Evolutionary conservation across 2,329 filamentous ascomycete species (phyloP).

Genomic region (Cyphellophora attinorum): DNA sequence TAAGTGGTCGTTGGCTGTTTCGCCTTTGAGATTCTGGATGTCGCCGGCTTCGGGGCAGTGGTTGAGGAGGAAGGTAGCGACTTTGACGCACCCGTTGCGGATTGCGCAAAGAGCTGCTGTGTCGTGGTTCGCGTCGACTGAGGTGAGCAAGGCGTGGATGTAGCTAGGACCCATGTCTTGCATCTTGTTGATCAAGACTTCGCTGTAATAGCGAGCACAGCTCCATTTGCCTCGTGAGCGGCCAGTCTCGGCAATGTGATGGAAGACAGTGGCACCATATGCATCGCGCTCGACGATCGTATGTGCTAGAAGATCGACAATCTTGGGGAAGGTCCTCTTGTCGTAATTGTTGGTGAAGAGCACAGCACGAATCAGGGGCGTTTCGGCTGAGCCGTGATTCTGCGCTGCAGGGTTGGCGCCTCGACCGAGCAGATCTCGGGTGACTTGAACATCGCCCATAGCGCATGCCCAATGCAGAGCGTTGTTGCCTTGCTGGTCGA

Average conservation of each 20-base stretch:
- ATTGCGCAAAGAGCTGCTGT: conserved; percentile 83
- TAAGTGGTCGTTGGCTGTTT: conserved; percentile 78
- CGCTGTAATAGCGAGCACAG: conserved; percentile 86
- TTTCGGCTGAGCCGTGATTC: conserved; percentile 70
- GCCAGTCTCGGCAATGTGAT: conserved; percentile 86
- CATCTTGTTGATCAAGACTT: conserved; percentile 80
- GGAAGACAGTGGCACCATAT: conserved; percentile 79
- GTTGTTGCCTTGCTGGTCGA: conserved; percentile 86
- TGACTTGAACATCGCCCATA: conserved; percentile 91
- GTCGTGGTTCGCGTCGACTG: conserved; percentile 77
- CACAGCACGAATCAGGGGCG: conserved; percentile 86
- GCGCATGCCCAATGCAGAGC: conserved; percentile 95
- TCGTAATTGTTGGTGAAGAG: conserved; percentile 97
- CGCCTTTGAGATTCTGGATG: conserved; percentile 69
- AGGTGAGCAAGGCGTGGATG: conserved; percentile 69
- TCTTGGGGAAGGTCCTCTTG: conserved; percentile 76
- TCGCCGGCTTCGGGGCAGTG: conserved; percentile 71
- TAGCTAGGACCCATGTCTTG: conserved; percentile 66
- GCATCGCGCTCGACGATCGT: conserved; percentile 74
- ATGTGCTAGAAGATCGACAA: conserved; percentile 73
- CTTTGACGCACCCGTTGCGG: conserved; percentile 74
- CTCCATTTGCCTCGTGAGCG: conserved; percentile 77
- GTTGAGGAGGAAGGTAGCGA: conserved; percentile 55
- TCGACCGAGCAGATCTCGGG: conserved; percentile 75
- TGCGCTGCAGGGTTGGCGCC: conserved; percentile 68